These are phyloP conservation scores for Wallacemonas sp. DNA, from an alignment of 208 protist species.

Conservation along the genomic window DNA sequence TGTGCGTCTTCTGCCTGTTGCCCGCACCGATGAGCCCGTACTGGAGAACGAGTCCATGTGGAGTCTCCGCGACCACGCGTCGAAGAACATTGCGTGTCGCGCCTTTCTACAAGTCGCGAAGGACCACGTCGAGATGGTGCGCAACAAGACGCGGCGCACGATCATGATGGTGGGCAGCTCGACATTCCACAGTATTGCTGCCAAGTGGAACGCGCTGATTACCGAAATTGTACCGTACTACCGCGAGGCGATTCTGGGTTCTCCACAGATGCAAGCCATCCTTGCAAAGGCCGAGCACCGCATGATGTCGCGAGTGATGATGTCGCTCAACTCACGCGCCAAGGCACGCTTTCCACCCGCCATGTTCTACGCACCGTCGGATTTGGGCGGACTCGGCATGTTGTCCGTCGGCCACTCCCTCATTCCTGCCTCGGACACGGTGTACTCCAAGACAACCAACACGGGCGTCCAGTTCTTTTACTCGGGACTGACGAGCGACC, in stretches of 20 bases:
- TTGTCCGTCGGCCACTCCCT: slow-evolving; percentile 99
- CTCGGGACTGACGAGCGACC: slow-evolving; percentile 98
- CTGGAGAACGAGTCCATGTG: slow-evolving; percentile 98
- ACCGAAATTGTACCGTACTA: slow-evolving; percentile 99
- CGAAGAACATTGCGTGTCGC: slow-evolving; percentile 98
- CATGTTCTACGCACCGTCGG: slow-evolving; percentile 99
- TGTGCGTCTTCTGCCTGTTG: slow-evolving; percentile 92
- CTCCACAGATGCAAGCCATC: slow-evolving; percentile 97
- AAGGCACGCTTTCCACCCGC: slow-evolving; percentile 99
- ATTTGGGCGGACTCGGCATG: slow-evolving; percentile 99
- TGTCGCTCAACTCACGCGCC: slow-evolving; percentile 99
- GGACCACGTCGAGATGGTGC: slow-evolving; percentile 95
- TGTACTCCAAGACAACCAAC: slow-evolving; percentile 98
- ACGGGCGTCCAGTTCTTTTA: slow-evolving; percentile 99
- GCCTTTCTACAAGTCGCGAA: slow-evolving; percentile 98
- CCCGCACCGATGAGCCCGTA: slow-evolving; percentile 89
- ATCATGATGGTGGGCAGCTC: slow-evolving; percentile 99
- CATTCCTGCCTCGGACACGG: slow-evolving; percentile 99
- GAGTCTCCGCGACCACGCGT: slow-evolving; percentile 98
- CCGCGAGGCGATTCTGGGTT: slow-evolving; percentile 98
- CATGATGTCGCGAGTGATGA: slow-evolving; percentile 99
- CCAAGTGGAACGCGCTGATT: slow-evolving; percentile 99
- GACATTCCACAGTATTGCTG: slow-evolving; percentile 99
- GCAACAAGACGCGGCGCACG: slow-evolving; percentile 98
- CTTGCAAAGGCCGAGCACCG: slow-evolving; percentile 99